Evolutionary conservation across 495 filamentous ascomycete genomes (phyloP), one percentile per base, ranked within the genome.

Genomic region (Lasiosphaeria hispida): DNA sequence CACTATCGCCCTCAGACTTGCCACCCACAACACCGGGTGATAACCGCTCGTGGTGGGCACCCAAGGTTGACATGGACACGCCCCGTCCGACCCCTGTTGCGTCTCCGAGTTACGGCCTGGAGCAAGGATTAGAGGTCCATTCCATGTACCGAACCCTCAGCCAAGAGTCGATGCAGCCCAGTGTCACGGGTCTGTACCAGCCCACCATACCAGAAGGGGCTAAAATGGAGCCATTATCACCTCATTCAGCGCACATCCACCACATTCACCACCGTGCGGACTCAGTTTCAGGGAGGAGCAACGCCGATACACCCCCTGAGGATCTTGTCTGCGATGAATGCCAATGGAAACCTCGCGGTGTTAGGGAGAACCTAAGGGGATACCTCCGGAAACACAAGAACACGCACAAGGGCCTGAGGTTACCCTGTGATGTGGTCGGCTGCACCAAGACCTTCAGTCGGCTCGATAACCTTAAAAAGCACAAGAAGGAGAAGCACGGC

Each of bases 361-460:
- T 73, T 3, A 53, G 67, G 17, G 70, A 71, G 41, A 73, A 73
- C 48, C 53, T 73, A 1, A 73, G 69, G 37, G 70, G 70, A 10
- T 73, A 73, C 35, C 64, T 73, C 7, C 70, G 70, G 15, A 73
- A 73, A 19, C 70, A 73, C 55, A 73, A 73, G 18, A 73, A 73
- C 52, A 71, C 69, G 7, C 70, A 73, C 60, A 73, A 71, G 48
- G 69, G 70, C 2, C 48, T 71, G 11, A 57, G 70, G 10, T 45
- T 73, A 7, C 55, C 56, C 0, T 78, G 76, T 33, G 62, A 70
- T 48, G 63, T 68, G 13, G 38, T 43, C 5, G 63, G 59, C 17
- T 78, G 76, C 41, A 64, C 63, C 8, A 77, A 68, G 54, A 69
- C 58, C 7, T 78, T 78, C 56, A 77, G 72, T 33, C 68, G 76